These are phyloP conservation scores for Pontederia paniculata DNA, from an alignment of 176 grass and related monocot species.

Conservation along the genomic window DNA sequence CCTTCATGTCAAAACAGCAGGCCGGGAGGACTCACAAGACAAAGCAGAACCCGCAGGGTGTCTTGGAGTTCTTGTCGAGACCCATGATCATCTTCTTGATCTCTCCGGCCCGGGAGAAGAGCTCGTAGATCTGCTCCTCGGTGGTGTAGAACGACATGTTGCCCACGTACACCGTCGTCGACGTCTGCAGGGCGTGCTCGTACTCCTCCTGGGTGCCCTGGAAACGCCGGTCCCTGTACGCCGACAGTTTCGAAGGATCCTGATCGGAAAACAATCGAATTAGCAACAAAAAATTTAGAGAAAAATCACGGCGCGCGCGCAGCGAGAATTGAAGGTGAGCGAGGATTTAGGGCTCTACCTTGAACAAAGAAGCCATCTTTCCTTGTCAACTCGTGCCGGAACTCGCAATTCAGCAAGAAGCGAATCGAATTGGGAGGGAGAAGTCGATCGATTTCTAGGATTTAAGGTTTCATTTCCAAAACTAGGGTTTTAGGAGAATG, in stretches of 20 bases:
- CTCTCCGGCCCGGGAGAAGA: slow-evolving; percentile 85
- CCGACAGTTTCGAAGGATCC: slow-evolving; percentile 83
- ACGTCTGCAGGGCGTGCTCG: slow-evolving; percentile 53
- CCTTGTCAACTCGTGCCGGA: too few species aligned
- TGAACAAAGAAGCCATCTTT: slow-evolving; percentile 19
- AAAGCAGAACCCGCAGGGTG: slow-evolving; percentile 95
- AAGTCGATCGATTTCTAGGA: too few species aligned
- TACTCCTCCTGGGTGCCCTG: slow-evolving; percentile 82
- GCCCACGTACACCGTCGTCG: slow-evolving; percentile 75
- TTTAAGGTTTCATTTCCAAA: too few species aligned
- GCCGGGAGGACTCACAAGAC: slow-evolving; percentile 29
- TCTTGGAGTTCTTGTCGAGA: slow-evolving; percentile 85
- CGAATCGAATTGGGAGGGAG: too few species aligned
- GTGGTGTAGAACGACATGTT: slow-evolving; percentile 99
- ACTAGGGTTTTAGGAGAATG: too few species aligned
- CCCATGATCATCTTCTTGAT: slow-evolving; percentile 99
- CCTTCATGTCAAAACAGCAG: too few species aligned
- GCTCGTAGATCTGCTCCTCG: slow-evolving; percentile 91
- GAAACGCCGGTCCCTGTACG: slow-evolving; percentile 89
- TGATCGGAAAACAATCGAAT: not conserved
- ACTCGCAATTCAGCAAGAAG: too few species aligned
- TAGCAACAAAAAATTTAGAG: not conserved
- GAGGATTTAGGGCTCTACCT: slow-evolving; percentile 5
- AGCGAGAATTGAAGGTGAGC: not conserved
- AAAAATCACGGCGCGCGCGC: not conserved